Evolutionary conservation across 257 asterid genomes (phyloP), one percentile per base, ranked within the genome.

Genomic region (Oldenlandia corymbosa): DNA sequence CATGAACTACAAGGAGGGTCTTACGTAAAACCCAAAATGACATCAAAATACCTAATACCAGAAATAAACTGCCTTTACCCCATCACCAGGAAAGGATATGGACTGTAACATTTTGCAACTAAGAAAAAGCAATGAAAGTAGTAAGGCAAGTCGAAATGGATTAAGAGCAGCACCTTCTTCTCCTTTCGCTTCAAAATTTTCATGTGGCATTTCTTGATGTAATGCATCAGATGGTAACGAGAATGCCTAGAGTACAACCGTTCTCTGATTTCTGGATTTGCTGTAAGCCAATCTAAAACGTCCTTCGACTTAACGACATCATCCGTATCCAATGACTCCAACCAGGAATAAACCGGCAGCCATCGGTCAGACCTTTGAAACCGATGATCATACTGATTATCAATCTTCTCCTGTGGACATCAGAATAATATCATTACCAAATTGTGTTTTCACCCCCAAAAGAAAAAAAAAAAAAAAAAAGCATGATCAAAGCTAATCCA

Each of bases 311-410:
- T 85, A 55, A 91, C 81, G 60, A 81, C 81, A 75, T 88, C 98
- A 61, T 91, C 96, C 10, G 88, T 75, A 53, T 83, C 83, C 60
- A 91, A 80, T 14, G 94, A 74, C 65, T 91, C 96, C 45, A 91
- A 83, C 98, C 98, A 91, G 24, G 88, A 66, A 76, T 91, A 91
- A 24, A 91, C 87, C 39, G 96, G 98, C 88, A 58, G 80, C 98
- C 98, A 91, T 68, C 83, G 95, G 69, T 91, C 96, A n/a, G 96
- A 86, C 62, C 98, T 87, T 78, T 91, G 98, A 75, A 91, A 91
- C 76, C 96, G 83, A 63, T 89, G 94, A 75, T 91, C 98, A 67
- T 43, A 51, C 34, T 54, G 76, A 36, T 70, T 70, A 48, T 60
- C 62, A 67, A 45, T 58, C 45, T 64, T 72, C 68, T 66, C 84